Evolutionary conservation across 2,329 filamentous ascomycete genomes (phyloP), one percentile per base, ranked within the genome.

Genomic region (Byssothecium circinans): DNA sequence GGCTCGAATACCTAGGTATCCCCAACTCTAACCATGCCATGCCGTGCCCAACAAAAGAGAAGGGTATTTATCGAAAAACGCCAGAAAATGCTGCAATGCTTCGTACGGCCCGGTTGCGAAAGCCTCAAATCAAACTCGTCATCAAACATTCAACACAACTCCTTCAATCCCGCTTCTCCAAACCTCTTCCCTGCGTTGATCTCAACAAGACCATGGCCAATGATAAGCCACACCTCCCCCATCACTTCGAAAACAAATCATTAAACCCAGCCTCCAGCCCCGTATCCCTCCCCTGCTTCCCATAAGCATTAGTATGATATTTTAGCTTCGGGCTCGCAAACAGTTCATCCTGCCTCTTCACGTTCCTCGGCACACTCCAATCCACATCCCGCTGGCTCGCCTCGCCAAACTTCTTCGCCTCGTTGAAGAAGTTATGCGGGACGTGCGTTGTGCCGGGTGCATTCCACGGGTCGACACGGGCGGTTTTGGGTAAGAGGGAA

Each of bases 381-480:
- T 1, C 58, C 54, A n/a, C 56, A 53, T 12, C 14, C 37, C 33
- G 15, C 20, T 22, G 20, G 20, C n/a, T 23, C 3, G 19, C 36
- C 30, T 22, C 17, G n/a, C 20, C 32, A 20, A 12, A 35, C 2
- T 27, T 29, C 11, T 37, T 29, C 17, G 30, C 27, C 29, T 10
- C 22, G 25, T 63, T 56, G 62, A 84, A 84, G 62, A 82, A 81
- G 45, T 78, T 20, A 77, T 72, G 51, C 77, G 75, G 62, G 76
- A 57, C 67, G 2, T 39, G 20, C 3, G 22, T 15, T 8, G 35
- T 20, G 18, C 18, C 18, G 14, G 36, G 36, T 11, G 54, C 53
- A 49, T 80, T 81, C 4, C 80, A 79, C 1, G 85, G 84, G 50
- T 87, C 88, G 25, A 81, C 77, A 6, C 83, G 68, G 35, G 78